A percentile compares a stretch with the other conserved stretches of the same genome.
These are phyloP conservation scores for Trichomonas tenax DNA, from an alignment of 208 protist species.

Conservation along the genomic window DNA sequence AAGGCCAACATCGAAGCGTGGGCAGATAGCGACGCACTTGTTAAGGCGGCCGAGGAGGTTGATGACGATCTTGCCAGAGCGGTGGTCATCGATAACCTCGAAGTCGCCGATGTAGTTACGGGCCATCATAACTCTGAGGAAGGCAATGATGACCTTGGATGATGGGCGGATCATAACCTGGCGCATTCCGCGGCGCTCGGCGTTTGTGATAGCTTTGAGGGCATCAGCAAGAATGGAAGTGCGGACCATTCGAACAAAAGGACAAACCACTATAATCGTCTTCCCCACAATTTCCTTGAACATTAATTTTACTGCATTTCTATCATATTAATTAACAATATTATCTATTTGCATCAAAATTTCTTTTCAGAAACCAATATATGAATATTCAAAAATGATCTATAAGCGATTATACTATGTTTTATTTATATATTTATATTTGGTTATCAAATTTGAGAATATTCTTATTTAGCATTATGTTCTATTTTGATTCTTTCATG, in stretches of 20 bases:
- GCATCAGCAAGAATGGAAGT: slow-evolving; percentile 92
- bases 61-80: slow-evolving; percentile 97
- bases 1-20: slow-evolving; percentile 51
- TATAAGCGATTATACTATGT: too few relatives aligned
- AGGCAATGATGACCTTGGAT: slow-evolving; percentile 98
- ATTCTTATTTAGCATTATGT: too few relatives aligned
- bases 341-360: too few relatives aligned
- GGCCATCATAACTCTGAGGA: slow-evolving; percentile 99
- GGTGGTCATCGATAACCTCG: slow-evolving; percentile 99
- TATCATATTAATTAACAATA: too few relatives aligned
- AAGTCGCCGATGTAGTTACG: slow-evolving; percentile 99
- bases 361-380: too few relatives aligned
- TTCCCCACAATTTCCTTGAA: too few relatives aligned
- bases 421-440: too few relatives aligned
- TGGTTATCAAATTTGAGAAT: too few relatives aligned
- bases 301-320: too few relatives aligned
- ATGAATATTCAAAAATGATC: too few relatives aligned
- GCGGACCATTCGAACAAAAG: slow-evolving; percentile 76
- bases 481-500: too few relatives aligned
- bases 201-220: slow-evolving; percentile 89
- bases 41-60: slow-evolving; percentile 98
- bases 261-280: background rate
- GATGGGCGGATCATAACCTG: slow-evolving; percentile 96
- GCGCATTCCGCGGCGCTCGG: slow-evolving; percentile 93
- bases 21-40: slow-evolving; percentile 97